Evolutionary conservation across 495 filamentous ascomycete genomes (phyloP).

Genomic region (Aspergillus carlsbadensis): DNA sequence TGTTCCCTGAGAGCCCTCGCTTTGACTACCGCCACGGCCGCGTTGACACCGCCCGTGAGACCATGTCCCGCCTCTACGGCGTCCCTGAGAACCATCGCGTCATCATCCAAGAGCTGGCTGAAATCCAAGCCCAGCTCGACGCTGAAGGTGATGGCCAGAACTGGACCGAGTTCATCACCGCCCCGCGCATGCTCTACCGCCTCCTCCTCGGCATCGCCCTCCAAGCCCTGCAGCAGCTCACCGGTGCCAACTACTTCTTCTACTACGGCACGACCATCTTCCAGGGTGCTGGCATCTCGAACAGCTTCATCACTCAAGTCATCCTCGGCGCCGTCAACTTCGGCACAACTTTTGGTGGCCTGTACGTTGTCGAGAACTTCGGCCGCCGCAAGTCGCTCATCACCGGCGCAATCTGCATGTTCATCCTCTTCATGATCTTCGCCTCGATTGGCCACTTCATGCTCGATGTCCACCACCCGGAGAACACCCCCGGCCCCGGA

Average conservation of each 20-base stretch:
- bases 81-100: conserved; percentile 62
- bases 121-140: conserved; percentile 60
- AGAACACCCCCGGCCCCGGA: conserved; percentile 59
- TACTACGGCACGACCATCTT: conserved; percentile 79
- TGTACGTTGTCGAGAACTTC: conserved; percentile 69
- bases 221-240: conserved; percentile 69
- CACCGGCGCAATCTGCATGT: conserved; percentile 65
- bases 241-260: conserved; percentile 74
- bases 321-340: conserved; percentile 77
- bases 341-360: conserved; percentile 64
- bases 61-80: conserved; percentile 69
- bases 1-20: conserved; percentile 71
- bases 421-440: conserved; percentile 69
- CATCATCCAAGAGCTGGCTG: conserved; percentile 65
- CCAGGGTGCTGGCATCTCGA: conserved; percentile 62
- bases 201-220: conserved; percentile 65
- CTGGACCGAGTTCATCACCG: conserved; percentile 69
- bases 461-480: conserved; percentile 54
- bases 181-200: conserved; percentile 71
- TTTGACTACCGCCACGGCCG: conserved; percentile 65
- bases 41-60: conserved; percentile 60
- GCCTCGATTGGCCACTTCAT: conserved; percentile 65
- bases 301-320: conserved; percentile 70
- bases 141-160: conserved; percentile 55
- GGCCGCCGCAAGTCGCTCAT: conserved; percentile 70